Base-by-base conservation (phyloP, 139 green algal genomes). In the Coccomyxa sp. region DNA sequence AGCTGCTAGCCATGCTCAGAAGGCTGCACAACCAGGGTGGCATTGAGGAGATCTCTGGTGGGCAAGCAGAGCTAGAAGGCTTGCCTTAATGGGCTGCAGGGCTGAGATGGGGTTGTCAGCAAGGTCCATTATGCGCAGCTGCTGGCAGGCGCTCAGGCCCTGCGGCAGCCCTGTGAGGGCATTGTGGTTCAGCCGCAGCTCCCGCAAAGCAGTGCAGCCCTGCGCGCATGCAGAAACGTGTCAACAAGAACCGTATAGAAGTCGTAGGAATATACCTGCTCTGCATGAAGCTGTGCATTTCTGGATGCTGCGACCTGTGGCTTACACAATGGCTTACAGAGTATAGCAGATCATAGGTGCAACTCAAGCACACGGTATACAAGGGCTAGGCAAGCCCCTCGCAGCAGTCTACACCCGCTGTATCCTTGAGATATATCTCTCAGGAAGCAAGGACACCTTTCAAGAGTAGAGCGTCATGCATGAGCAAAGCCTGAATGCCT, bases 151-250 rank as follows among this genome's bases (percentile, higher is more conserved):
- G 2, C 41, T 70, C 35, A 88, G 74, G 24, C 77, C 79, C 4
- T 40, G 14, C 5, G 84, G 84, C 44, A 88, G 68, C 33, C 18
- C 35, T 1, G 8, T 12, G 39, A 88, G 75, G 69, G 64, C 27
- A 70, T 81, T 81, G 78, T 88, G 78, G 58, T 80, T 85, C 37
- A 88, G 69, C 39, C 84, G 78, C 58, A 88, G 72, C 70, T 88
- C 84, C 50, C 82, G 33, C 38, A 88, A 64, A 34, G 34, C 37
- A 24, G n/a, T 64, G 50, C 50, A 64, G n/a, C n/a, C n/a, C n/a
- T n/a, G n/a, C n/a, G n/a, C n/a, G n/a, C n/a, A 64, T 64, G 50
- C 50, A 64, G 18, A 31, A 64, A 22, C 5, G 50, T 22, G 50
- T 64, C 50, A n/a, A n/a, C n/a, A 0, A 29, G 74, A 38, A 39